Evolutionary conservation across 495 filamentous ascomycete genomes (phyloP).

Genomic region (Mytilinidion resinicola): DNA sequence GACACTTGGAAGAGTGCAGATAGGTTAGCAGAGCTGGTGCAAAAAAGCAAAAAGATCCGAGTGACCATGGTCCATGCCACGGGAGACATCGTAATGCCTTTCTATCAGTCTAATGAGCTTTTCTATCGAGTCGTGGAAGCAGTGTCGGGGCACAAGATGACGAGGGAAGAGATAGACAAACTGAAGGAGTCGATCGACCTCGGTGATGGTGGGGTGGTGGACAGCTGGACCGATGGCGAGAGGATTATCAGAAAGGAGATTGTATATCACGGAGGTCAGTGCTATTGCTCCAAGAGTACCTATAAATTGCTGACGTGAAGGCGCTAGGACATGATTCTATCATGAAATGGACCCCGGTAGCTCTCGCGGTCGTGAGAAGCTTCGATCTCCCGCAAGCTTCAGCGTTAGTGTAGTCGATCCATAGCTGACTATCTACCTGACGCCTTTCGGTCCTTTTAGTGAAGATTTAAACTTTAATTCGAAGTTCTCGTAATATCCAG

Average conservation of each 20-base stretch:
- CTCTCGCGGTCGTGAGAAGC: slow-evolving; percentile 14
- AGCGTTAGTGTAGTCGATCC: too few relatives aligned
- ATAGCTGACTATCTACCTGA: too few relatives aligned
- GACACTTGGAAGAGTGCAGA: slow-evolving; percentile 22
- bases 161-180: neutral
- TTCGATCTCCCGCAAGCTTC: slow-evolving; percentile 5
- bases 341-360: slow-evolving; percentile 25
- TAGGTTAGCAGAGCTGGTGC: slow-evolving; percentile 10
- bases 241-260: slow-evolving; percentile 24
- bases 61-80: slow-evolving; percentile 22
- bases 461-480: too few relatives aligned
- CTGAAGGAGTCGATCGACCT: slow-evolving; percentile 17
- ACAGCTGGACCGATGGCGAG: slow-evolving; percentile 11
- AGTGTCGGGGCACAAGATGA: neutral
- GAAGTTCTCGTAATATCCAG: too few relatives aligned
- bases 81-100: slow-evolving; percentile 24
- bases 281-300: neutral
- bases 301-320: neutral
- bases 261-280: slow-evolving; percentile 26
- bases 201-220: slow-evolving; percentile 20
- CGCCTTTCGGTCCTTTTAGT: too few relatives aligned
- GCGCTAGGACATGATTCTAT: slow-evolving; percentile 25
- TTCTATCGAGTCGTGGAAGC: slow-evolving; percentile 16
- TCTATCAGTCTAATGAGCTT: slow-evolving; percentile 18
- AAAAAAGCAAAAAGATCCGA: slow-evolving; percentile 3